These are phyloP conservation scores for Mortierella sp. DNA, from an alignment of 371 early-diverging fungal species.

Conservation along the genomic window DNA sequence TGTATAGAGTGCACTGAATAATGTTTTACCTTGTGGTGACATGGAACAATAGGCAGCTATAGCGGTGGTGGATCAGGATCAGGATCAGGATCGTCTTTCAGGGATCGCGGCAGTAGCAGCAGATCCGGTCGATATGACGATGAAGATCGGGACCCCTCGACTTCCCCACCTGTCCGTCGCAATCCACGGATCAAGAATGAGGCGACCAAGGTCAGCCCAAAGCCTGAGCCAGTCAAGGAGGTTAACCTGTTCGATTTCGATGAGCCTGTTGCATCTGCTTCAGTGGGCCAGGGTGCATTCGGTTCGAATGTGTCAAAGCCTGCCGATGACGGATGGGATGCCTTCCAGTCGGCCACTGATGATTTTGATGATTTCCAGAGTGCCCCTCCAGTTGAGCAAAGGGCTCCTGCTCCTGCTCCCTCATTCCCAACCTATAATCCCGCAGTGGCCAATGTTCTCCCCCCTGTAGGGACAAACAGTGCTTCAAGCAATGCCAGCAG, in stretches of 20 bases:
- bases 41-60: conserved; percentile 13
- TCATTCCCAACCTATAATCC: conserved; percentile 40
- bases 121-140: conserved; percentile 55
- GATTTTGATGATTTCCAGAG: conserved; percentile 77
- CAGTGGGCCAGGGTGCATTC: conserved; percentile 22
- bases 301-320: conserved; percentile 25
- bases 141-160: conserved; percentile 36
- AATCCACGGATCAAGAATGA: conserved; percentile 26
- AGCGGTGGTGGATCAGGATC: conserved; percentile 31
- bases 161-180: conserved; percentile 52
- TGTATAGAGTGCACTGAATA: neutral
- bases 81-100: conserved; percentile 17
- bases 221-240: conserved; percentile 60
- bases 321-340: conserved; percentile 72
- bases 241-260: conserved; percentile 74
- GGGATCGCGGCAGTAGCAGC: conserved; percentile 35
- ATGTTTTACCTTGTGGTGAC: neutral
- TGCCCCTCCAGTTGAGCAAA: conserved; percentile 59
- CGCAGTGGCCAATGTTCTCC: conserved; percentile 34
- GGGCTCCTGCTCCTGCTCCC: conserved; percentile 12
- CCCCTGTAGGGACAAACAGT: conserved; percentile 37
- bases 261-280: conserved; percentile 51
- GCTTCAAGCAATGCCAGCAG: conserved; percentile 17
- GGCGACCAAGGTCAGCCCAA: conserved; percentile 29
- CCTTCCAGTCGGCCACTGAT: conserved; percentile 62